Conservation (phyloP, 139 green algal species). For the Edaphochlamys debaryana region DNA sequence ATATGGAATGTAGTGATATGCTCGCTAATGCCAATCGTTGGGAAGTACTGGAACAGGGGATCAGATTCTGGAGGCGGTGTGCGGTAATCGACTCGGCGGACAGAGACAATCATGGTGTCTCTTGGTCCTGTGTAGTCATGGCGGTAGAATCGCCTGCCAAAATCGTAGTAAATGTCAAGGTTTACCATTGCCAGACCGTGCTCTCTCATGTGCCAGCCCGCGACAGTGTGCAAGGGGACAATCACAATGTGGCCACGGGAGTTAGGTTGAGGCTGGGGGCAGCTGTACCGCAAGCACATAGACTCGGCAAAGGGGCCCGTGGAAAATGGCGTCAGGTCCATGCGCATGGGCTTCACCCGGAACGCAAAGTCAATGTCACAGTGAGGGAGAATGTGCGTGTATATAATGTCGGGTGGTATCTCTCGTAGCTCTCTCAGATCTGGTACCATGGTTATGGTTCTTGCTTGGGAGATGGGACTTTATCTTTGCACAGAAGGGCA, state of each 20-base stretch:
- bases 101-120: not conserved
- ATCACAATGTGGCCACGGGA: not conserved
- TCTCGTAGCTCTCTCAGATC: too few species aligned
- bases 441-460: too few species aligned
- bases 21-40: not conserved
- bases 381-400: not conserved
- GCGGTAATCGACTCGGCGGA: too few species aligned
- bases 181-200: not conserved
- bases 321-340: not conserved
- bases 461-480: too few species aligned
- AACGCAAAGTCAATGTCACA: not conserved
- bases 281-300: not conserved
- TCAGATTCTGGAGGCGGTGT: not conserved
- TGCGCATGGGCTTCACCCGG: not conserved
- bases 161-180: not conserved
- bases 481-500: too few species aligned
- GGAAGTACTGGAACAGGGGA: not conserved
- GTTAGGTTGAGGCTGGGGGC: not conserved
- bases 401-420: not conserved
- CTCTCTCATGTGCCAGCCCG: not conserved
- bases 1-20: not conserved
- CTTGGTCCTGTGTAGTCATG: not conserved
- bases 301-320: not conserved
- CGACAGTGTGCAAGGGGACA: not conserved
- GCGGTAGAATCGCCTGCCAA: too few species aligned